Percentiles rank a stretch among this genome's conserved stretches.
These are phyloP conservation scores for Sparassis latifolia DNA, from an alignment of 1,284 basidiomycete genomes.

Conservation along the genomic window DNA sequence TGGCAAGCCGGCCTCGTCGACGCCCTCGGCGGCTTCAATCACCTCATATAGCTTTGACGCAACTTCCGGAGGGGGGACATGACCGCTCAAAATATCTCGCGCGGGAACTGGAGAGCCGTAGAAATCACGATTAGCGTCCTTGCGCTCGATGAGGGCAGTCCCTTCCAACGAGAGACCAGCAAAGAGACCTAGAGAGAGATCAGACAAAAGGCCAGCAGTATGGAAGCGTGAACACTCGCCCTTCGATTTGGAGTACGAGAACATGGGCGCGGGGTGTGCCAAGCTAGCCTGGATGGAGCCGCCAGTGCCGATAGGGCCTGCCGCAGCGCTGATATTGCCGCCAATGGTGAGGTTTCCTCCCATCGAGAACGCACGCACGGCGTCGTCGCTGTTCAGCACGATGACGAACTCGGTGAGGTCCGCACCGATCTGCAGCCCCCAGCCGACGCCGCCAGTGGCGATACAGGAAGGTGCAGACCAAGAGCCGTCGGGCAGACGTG, in stretches of 20 bases:
- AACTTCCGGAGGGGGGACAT: conserved; percentile 94
- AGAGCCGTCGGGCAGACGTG: conserved; percentile 90
- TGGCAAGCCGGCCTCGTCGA: conserved; percentile 76
- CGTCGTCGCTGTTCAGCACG: conserved; percentile 95
- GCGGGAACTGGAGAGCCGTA: conserved; percentile 92
- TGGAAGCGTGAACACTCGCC: conserved; percentile 41
- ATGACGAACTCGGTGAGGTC: conserved; percentile 85
- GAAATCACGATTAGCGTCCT: conserved; percentile 91
- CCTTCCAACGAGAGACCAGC: conserved; percentile 95
- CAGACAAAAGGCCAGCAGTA: neutral
- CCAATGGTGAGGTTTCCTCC: conserved; percentile 97
- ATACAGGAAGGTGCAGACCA: conserved; percentile 98
- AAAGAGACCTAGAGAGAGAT: conserved; percentile 66
- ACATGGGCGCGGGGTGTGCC: conserved; percentile 94
- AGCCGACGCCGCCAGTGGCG: conserved; percentile 93
- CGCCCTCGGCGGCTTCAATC: conserved; percentile 82
- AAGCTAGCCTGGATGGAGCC: conserved; percentile 85
- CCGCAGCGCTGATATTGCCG: conserved; percentile 77
- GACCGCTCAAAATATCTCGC: conserved; percentile 84
- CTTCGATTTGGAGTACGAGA: conserved; percentile 93
- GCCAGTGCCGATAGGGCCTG: conserved; percentile 93
- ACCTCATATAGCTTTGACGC: conserved; percentile 92
- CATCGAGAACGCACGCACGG: conserved; percentile 90
- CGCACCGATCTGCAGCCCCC: conserved; percentile 95
- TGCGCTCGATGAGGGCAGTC: conserved; percentile 90